Percentiles rank a stretch among this genome's conserved stretches.
These are phyloP conservation scores for Stereum hirsutum DNA, from an alignment of 1,284 basidiomycete species.

Conservation along the genomic window DNA sequence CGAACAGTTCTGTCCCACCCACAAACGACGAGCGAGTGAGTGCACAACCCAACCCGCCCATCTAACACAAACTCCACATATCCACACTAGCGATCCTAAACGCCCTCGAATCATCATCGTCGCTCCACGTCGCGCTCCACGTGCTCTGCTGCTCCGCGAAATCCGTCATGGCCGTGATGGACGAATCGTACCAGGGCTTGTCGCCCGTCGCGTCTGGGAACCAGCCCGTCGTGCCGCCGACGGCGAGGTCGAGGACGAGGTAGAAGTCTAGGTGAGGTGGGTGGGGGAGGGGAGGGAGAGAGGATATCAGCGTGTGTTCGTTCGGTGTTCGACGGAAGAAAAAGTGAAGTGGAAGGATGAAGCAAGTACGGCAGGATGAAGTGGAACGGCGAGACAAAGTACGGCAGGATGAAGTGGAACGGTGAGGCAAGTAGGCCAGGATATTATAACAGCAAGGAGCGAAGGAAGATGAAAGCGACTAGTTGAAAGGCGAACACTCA, in stretches of 20 bases:
- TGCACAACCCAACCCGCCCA: too few species aligned
- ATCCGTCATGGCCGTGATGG: constrained; percentile 54
- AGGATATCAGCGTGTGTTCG: too few species aligned
- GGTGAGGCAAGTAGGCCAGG: too few species aligned
- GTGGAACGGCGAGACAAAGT: constrained; percentile 5
- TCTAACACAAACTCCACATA: too few species aligned
- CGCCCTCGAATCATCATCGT: constrained; percentile 47
- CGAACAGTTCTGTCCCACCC: too few species aligned
- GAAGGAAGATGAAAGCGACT: not conserved
- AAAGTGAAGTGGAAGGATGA: constrained; percentile 5
- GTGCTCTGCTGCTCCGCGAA: constrained; percentile 54
- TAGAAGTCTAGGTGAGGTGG: constrained; percentile 76
- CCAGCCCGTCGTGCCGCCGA: constrained; percentile 83
- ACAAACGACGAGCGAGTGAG: too few species aligned
- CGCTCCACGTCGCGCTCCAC: constrained; percentile 70
- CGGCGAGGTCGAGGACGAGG: constrained; percentile 72
- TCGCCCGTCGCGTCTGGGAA: constrained; percentile 69
- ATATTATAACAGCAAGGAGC: not conserved
- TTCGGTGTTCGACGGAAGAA: not conserved
- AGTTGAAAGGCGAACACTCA: constrained; percentile 21
- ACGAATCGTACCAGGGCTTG: constrained; percentile 77
- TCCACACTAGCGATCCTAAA: constrained; percentile 70
- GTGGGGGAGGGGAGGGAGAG: too few species aligned
- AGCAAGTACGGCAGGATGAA: not conserved
- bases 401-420: too few species aligned